These are phyloP conservation scores for Monosporascus sp. DNA, from an alignment of 2,329 filamentous ascomycete genomes.

Conservation along the genomic window DNA sequence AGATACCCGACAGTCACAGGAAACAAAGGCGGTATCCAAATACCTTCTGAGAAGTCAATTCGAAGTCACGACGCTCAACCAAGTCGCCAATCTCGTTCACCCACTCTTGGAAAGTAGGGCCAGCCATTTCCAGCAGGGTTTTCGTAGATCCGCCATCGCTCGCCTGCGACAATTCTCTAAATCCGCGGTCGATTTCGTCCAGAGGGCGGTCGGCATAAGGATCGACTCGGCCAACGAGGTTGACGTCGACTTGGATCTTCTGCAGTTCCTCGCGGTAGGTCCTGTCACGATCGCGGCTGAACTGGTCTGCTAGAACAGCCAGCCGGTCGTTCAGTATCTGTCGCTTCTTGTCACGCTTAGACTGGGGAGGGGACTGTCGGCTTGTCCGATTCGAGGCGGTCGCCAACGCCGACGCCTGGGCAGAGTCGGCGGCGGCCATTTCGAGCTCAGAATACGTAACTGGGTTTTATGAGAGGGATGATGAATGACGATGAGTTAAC, in stretches of 20 bases:
- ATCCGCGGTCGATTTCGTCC: slow-evolving; percentile 39
- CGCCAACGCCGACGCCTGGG: slow-evolving; percentile 13
- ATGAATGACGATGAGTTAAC: too few species aligned
- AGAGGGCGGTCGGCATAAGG: slow-evolving; percentile 57
- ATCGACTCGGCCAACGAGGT: slow-evolving; percentile 56
- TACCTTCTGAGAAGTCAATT: slow-evolving; percentile 78
- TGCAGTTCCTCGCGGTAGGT: slow-evolving; percentile 87
- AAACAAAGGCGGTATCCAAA: slow-evolving; percentile 7
- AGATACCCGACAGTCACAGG: not conserved
- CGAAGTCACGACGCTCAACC: slow-evolving; percentile 80
- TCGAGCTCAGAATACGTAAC: not conserved
- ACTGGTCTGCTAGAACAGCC: slow-evolving; percentile 67
- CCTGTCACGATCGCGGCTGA: slow-evolving; percentile 73
- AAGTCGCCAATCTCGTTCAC: slow-evolving; percentile 81
- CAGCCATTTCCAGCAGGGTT: slow-evolving; percentile 67
- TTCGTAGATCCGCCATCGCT: slow-evolving; percentile 37
- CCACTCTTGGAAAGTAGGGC: slow-evolving; percentile 80
- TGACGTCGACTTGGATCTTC: slow-evolving; percentile 63
- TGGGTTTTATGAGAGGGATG: too few species aligned
- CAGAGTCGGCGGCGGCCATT: slow-evolving; percentile 14
- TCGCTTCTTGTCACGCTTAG: slow-evolving; percentile 70
- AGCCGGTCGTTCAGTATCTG: slow-evolving; percentile 77
- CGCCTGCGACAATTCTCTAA: slow-evolving; percentile 29
- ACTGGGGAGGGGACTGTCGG: slow-evolving; percentile 12
- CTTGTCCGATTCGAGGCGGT: slow-evolving; percentile 8